A percentile compares a stretch with the other conserved stretches of the same genome.
Conservation (phyloP, 2,329 filamentous ascomycete genomes). For the Davidsoniella eucalypti region DNA sequence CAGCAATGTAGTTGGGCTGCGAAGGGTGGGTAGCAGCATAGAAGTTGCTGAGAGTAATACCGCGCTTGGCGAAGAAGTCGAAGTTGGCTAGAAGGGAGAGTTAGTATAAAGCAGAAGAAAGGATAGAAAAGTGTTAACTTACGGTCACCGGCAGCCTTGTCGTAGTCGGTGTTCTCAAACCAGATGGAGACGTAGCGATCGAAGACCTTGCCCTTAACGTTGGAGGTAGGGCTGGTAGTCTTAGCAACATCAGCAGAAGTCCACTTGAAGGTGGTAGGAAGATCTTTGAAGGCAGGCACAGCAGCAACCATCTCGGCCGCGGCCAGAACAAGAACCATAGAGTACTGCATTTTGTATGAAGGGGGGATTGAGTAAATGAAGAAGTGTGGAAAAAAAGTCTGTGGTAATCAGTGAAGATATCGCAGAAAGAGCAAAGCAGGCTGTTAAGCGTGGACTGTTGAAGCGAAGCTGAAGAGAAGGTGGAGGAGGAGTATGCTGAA, state of each 20-base stretch:
- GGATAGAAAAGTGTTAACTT: conserved; percentile 18
- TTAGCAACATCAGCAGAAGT: conserved; percentile 23
- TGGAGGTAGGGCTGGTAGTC: conserved; percentile 41
- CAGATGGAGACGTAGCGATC: conserved; percentile 58
- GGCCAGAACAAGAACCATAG: conserved; percentile 1
- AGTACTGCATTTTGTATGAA: not conserved
- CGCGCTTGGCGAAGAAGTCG: conserved; percentile 18
- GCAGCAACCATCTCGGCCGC: not conserved
- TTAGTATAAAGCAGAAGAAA: not conserved
- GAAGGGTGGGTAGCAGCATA: conserved; percentile 54
- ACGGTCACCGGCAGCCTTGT: conserved; percentile 46
- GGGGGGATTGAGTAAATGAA: not conserved
- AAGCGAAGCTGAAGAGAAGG: not conserved
- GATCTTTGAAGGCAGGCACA: not conserved
- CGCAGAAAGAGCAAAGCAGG: not conserved
- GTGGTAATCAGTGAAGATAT: not conserved
- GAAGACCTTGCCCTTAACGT: conserved; percentile 55
- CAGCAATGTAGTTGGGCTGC: conserved; percentile 59
- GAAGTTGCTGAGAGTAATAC: conserved; percentile 22
- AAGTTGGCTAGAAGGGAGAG: conserved; percentile 16
- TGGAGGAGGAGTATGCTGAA: not conserved
- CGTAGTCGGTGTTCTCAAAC: conserved; percentile 62
- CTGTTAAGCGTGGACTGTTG: too few relatives aligned
- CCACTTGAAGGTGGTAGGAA: conserved; percentile 22
- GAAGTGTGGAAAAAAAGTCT: not conserved